Base-by-base conservation (phyloP, 441 rosid genomes). In the Euphorbia corollata region DNA sequence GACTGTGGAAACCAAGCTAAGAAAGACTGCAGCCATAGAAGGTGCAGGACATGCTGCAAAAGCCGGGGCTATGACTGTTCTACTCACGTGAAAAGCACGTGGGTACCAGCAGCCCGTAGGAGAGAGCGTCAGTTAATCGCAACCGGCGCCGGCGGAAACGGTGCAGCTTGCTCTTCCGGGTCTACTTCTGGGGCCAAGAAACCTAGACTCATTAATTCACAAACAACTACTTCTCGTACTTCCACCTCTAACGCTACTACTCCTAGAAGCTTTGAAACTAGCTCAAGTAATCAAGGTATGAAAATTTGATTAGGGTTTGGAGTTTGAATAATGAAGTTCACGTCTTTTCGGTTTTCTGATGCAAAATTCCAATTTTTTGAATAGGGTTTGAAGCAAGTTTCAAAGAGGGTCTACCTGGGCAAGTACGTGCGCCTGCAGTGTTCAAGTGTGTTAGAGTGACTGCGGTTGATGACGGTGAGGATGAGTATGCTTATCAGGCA, bases 1-100 rank as follows among this genome's bases (percentile, higher is more conserved):
- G 99, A 94, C 55, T 94, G 99, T 68, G 99, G 99, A 16, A 93
- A 93, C 86, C 96, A 90, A 63, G 92, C 98, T 4, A 93, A 93
- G 87, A 93, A 90, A 36, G 99, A 89, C 60, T 93, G 99, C 27
- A 76, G 68, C 71, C 89, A 83, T 68, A 77, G 92, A 65, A 81
- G 99, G 79, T 93, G 99, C 56, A 73, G 99, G 72, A 91, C 99
- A 2, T 93, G 99, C 61, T 93, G 99, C 66, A 91, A 87, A 71
- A 91, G 96, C 69, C 88, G 97, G 48, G 96, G 99, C 45, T 91
- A 83, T 72, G 91, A 86, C 64, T 93, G 99, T 68, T 38, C 81
- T 11, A 93, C 99, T 36, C 99, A 93, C 81, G 92, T 93, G 77
- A 93, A 85, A 79, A 91, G 97, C 88, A 94, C 99, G 51, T 94